Base-by-base conservation (phyloP, 345 rosid genomes). In the Aurinia saxatilis region DNA sequence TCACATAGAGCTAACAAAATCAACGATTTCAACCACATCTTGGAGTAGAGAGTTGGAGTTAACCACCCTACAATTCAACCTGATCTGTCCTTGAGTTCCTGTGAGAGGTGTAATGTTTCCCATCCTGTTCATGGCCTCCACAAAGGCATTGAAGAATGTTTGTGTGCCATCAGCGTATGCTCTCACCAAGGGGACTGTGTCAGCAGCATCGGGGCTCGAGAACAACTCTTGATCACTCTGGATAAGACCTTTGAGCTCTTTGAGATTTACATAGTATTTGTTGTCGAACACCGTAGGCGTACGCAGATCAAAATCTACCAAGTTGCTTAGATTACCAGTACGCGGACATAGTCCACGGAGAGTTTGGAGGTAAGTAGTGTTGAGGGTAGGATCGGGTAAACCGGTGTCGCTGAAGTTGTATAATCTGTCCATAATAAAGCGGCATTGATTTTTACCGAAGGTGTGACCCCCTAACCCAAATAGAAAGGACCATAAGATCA, bases 121-220 rank as follows among this genome's bases (percentile, higher is more conserved):
- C 93, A 86, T 77, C 52, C 65, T 80, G 45, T 81, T 74, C 93
- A 86, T 81, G 19, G 89, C 79, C 40, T 52, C 56, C 0, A 57
- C 72, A 25, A 84, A 84, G 21, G 78, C 79, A 8, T 23, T 38
- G 19, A 79, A 64, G 80, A 84, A 86, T 11, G 61, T 68, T 4
- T 11, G 34, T 3, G 14, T n/a, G 27, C 73, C 74, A 8, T 44
- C 50, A 40, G 73, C 75, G 38, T 77, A 84, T 63, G 46, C 49
- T 51, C 72, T 63, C 5, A 84, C 88, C 6, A 82, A 58, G 41
- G 69, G 52, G 25, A 61, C 75, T 4, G 86, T 79, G 0, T 76
- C 75, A 4, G 80, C 29, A 3, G 87, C 82, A 46, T 25, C 48
- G 6, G 62, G 61, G 45, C 75, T 65, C 0, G 86, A 80, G 47